phyloP scores from a whole-genome alignment of 2,329 filamentous ascomycete species.

The Gnomoniopsis smithogilvyi region DNA sequence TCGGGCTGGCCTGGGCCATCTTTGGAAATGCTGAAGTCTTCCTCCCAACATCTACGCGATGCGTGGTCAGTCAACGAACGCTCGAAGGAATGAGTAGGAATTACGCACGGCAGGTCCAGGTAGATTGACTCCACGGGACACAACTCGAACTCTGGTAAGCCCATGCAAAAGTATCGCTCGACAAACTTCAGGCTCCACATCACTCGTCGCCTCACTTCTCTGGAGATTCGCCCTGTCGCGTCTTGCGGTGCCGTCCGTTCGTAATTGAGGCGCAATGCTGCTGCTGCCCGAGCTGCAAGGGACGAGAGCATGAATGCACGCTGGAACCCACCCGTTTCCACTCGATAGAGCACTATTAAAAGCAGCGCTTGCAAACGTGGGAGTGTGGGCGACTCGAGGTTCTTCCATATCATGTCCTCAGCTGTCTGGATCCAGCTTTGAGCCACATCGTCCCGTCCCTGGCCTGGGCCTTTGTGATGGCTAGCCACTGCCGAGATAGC shows the following conservation, averaged over 20 bases:
- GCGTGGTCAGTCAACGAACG: no score
- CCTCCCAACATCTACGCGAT: constrained; percentile 30
- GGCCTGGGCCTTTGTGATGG: constrained; percentile 7
- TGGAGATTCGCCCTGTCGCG: constrained; percentile 32
- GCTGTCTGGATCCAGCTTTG: constrained; percentile 9
- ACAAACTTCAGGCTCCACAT: constrained; percentile 44
- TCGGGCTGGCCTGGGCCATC: background rate
- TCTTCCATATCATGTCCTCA: constrained; percentile 19
- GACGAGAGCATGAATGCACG: constrained; percentile 43
- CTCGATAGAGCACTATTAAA: constrained; percentile 42
- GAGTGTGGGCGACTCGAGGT: constrained; percentile 23
- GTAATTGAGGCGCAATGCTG: constrained; percentile 41
- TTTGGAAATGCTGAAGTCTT: constrained; percentile 33
- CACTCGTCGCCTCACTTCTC: constrained; percentile 39
- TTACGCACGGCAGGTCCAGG: constrained; percentile 33
- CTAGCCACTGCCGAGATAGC: constrained; percentile 15
- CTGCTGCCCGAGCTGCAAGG: constrained; percentile 40
- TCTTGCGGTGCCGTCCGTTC: constrained; percentile 31
- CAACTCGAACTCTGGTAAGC: constrained; percentile 42
- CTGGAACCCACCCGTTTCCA: constrained; percentile 40
- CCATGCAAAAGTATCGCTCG: constrained; percentile 39
- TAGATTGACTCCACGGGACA: constrained; percentile 40
- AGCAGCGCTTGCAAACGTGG: constrained; percentile 36
- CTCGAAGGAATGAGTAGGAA: no score
- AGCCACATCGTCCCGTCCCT: constrained; percentile 1